Evolutionary conservation across 164 flowering plant genomes (phyloP).

Genomic region (Liquidambar formosana): DNA sequence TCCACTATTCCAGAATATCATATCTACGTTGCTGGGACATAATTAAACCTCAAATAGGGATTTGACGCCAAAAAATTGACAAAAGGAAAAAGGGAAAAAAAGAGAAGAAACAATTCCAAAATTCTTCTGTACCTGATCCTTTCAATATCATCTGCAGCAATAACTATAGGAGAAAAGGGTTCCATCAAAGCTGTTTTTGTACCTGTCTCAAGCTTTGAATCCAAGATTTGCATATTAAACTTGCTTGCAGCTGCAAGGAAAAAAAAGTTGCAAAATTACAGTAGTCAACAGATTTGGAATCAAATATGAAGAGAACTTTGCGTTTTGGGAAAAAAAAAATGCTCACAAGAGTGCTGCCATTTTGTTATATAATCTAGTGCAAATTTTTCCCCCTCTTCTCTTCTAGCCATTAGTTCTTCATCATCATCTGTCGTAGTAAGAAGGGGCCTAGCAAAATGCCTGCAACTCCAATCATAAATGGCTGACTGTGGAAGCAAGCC

Average conservation of each 20-base stretch:
- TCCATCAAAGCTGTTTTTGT: constrained; percentile 69
- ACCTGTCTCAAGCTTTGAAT: constrained; percentile 81
- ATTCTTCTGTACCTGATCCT: constrained; percentile 59
- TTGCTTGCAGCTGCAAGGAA: constrained; percentile 63
- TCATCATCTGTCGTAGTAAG: constrained; percentile 73
- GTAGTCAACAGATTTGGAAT: not conserved
- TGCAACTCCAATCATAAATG: constrained; percentile 96
- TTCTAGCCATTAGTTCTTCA: constrained; percentile 66
- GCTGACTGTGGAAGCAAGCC: constrained; percentile 91
- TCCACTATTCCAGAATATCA: too few relatives aligned
- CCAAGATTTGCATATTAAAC: constrained; percentile 79
- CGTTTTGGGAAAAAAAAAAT: too few relatives aligned
- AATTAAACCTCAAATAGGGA: too few relatives aligned
- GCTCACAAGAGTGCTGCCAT: constrained; percentile 85
- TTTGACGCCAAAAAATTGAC: not conserved
- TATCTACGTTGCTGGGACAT: too few relatives aligned
- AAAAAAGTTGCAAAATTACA: constrained; percentile 7
- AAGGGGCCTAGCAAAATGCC: constrained; percentile 91
- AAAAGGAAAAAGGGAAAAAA: not conserved
- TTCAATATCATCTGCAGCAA: constrained; percentile 93
- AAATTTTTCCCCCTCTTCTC: constrained; percentile 76
- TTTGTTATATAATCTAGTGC: constrained; percentile 80
- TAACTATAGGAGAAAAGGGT: constrained; percentile 84
- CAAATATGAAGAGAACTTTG: not conserved
- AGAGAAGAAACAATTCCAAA: not conserved